Evolutionary conservation across 306 rosid genomes (phyloP).

Genomic region (Acmispon strigosus): DNA sequence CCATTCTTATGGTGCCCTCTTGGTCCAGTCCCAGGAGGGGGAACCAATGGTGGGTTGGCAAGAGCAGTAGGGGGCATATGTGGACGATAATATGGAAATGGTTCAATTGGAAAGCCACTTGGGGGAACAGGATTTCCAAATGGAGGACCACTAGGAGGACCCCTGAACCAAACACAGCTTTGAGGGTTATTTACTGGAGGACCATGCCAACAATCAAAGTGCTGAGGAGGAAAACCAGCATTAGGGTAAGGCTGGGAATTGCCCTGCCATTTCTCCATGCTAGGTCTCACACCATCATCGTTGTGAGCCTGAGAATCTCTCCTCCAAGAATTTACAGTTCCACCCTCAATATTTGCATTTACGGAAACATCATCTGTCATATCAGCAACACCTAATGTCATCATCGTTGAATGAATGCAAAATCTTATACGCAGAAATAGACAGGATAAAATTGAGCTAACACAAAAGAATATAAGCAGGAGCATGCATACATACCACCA

Average conservation of each 20-base stretch:
- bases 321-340: conserved; percentile 48
- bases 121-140: conserved; percentile 70
- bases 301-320: conserved; percentile 46
- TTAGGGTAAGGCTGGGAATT: conserved; percentile 68
- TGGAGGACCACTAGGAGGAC: conserved; percentile 82
- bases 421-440: conserved; percentile 12
- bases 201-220: conserved; percentile 81
- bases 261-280: conserved; percentile 75
- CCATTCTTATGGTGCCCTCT: conserved; percentile 81
- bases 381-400: conserved; percentile 14
- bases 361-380: conserved; percentile 50
- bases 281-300: conserved; percentile 60
- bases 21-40: conserved; percentile 67
- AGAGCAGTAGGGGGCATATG: conserved; percentile 66
- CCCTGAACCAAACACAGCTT: conserved; percentile 85
- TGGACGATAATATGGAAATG: conserved; percentile 72
- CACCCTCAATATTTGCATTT: conserved; percentile 38
- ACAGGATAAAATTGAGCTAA: conserved; percentile 10
- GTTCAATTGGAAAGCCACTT: conserved; percentile 80
- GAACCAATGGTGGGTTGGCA: conserved; percentile 52
- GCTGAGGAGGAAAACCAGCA: conserved; percentile 58
- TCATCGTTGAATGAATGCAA: not conserved
- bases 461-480: not conserved
- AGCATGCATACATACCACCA: conserved; percentile 45
- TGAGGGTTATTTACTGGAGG: conserved; percentile 70